phyloP scores from a whole-genome alignment of 208 protist genomes.

The Crithidia fasciculata region DNA sequence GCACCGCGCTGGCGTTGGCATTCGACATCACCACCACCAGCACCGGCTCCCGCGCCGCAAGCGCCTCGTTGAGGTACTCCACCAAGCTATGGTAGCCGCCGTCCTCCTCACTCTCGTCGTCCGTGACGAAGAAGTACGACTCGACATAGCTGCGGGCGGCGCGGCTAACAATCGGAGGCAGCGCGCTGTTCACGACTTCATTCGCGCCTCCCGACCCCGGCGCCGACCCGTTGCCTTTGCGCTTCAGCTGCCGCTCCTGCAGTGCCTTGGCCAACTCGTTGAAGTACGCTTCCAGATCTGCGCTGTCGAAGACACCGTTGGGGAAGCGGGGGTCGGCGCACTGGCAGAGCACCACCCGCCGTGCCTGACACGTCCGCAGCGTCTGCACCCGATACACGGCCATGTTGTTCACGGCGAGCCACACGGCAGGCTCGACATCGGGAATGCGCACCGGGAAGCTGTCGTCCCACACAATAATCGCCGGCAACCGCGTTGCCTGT shows the following conservation, averaged over 20 bases:
- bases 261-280: slow-evolving; percentile 17
- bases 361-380: slow-evolving; percentile 46
- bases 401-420: slow-evolving; percentile 57
- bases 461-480: slow-evolving; percentile 79
- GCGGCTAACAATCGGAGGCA: slow-evolving; percentile 49
- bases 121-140: slow-evolving; percentile 68
- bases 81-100: slow-evolving; percentile 52
- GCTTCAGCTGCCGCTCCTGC: slow-evolving; percentile 22
- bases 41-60: slow-evolving; percentile 36
- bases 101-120: slow-evolving; percentile 34
- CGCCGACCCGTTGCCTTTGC: background rate
- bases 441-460: slow-evolving; percentile 64
- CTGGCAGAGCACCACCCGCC: slow-evolving; percentile 53
- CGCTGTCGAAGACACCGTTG: slow-evolving; percentile 30
- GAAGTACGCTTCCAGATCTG: slow-evolving; percentile 45
- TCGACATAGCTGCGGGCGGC: slow-evolving; percentile 41
- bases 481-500: slow-evolving; percentile 11
- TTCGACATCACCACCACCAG: slow-evolving; percentile 52
- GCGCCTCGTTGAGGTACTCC: slow-evolving; percentile 38
- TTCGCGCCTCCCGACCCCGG: background rate
- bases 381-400: slow-evolving; percentile 50
- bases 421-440: slow-evolving; percentile 39
- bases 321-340: slow-evolving; percentile 44
- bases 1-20: slow-evolving; percentile 27
- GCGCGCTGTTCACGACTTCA: slow-evolving; percentile 1